These are phyloP conservation scores for Pseudotsuga menziesii DNA, from an alignment of 75 land plant genomes.

Conservation along the genomic window DNA sequence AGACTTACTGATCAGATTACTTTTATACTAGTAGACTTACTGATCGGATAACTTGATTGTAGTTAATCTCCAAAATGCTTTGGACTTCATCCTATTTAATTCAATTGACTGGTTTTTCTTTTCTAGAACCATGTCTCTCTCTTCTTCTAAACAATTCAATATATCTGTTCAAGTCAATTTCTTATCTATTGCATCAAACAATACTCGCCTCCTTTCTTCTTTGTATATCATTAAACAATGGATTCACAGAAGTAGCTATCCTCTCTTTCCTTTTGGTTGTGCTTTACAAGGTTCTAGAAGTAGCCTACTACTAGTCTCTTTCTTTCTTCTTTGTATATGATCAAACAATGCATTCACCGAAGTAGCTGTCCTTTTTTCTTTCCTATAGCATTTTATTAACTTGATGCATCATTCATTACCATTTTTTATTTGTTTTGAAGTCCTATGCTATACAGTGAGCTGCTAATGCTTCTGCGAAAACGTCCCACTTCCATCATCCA, in stretches of 20 bases:
- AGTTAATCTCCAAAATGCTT: too few relatives aligned
- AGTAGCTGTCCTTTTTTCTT: neutral
- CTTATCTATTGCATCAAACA: neutral
- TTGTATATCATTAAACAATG: neutral
- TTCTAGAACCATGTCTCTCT: neutral
- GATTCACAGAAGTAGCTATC: neutral
- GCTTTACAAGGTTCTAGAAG: too few relatives aligned
- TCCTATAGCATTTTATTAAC: too few relatives aligned
- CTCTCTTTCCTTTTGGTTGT: neutral
- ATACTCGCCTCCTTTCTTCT: neutral
- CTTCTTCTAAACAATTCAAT: neutral
- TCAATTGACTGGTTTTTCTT: neutral
- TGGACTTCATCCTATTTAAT: neutral
- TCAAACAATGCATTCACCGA: neutral
- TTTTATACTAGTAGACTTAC: too few relatives aligned
- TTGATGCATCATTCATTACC: too few relatives aligned
- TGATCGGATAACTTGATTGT: too few relatives aligned
- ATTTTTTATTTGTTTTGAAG: too few relatives aligned
- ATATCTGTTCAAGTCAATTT: neutral
- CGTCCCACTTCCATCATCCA: too few relatives aligned
- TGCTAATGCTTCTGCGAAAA: too few relatives aligned
- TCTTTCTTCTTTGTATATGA: neutral
- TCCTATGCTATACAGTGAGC: too few relatives aligned
- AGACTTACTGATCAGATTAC: too few relatives aligned
- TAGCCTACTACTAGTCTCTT: neutral